Conservation (phyloP, 208 protist genomes). For the Strigomonas culicis region DNA sequence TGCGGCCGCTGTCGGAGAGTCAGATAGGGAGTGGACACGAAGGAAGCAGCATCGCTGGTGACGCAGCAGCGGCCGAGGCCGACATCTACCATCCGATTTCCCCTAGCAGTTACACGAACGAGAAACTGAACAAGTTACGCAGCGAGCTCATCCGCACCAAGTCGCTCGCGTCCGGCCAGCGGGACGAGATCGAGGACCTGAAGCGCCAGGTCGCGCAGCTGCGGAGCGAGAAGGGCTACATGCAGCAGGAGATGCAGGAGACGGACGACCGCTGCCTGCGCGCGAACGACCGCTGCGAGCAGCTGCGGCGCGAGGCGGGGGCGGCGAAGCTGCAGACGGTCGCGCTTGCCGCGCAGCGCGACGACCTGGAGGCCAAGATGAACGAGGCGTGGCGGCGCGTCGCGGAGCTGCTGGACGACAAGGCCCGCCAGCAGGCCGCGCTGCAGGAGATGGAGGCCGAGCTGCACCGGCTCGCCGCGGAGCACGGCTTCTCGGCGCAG, state of each 20-base stretch:
- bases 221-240: slow-evolving; percentile 24
- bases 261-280: slow-evolving; percentile 25
- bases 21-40: too few relatives aligned
- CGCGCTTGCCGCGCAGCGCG: slow-evolving; percentile 48
- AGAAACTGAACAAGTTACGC: slow-evolving; percentile 8
- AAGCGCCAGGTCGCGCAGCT: slow-evolving; percentile 23
- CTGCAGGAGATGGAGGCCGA: slow-evolving; percentile 22
- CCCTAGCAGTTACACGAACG: background rate
- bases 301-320: slow-evolving; percentile 33
- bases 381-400: slow-evolving; percentile 56
- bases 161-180: slow-evolving; percentile 14
- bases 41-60: background rate
- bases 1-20: too few relatives aligned
- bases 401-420: slow-evolving; percentile 25
- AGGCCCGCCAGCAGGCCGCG: slow-evolving; percentile 21
- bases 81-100: background rate
- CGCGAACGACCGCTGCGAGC: slow-evolving; percentile 22
- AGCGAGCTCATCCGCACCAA: slow-evolving; percentile 25
- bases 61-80: background rate
- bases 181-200: slow-evolving; percentile 31
- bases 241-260: slow-evolving; percentile 34
- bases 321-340: slow-evolving; percentile 31
- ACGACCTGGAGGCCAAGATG: slow-evolving; percentile 52
- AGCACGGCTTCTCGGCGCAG: slow-evolving; percentile 13
- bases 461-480: slow-evolving; percentile 9